phyloP scores from a whole-genome alignment of 192 early-diverging fungal species.

The Tieghemiomyces parasiticus region DNA sequence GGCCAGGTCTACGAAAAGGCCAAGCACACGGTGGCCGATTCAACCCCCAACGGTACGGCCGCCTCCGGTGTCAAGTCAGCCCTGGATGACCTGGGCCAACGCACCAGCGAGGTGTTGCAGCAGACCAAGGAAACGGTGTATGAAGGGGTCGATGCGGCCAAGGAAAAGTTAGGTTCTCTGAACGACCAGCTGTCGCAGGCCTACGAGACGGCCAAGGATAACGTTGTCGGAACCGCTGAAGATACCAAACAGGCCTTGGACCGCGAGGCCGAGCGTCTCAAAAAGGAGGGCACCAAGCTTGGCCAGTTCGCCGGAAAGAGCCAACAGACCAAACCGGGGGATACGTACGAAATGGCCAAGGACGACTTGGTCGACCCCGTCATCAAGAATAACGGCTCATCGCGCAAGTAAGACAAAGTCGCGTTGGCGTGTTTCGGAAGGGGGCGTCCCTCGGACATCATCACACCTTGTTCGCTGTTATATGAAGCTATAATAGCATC shows the following conservation, averaged over 20 bases:
- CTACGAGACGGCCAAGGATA: not conserved
- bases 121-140: too few relatives aligned
- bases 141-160: not conserved
- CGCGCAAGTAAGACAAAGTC: too few relatives aligned
- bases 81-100: too few relatives aligned
- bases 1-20: too few relatives aligned
- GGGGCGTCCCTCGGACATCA: too few relatives aligned
- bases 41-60: too few relatives aligned
- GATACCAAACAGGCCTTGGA: not conserved
- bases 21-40: not conserved
- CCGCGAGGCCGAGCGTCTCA: not conserved
- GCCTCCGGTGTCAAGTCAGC: too few relatives aligned
- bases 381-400: too few relatives aligned
- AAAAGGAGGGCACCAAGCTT: not conserved
- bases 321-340: not conserved
- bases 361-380: not conserved
- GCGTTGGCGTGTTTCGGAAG: too few relatives aligned
- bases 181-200: not conserved
- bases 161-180: not conserved
- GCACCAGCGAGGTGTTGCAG: too few relatives aligned
- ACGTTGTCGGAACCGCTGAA: not conserved
- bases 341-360: not conserved
- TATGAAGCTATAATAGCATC: too few relatives aligned
- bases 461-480: too few relatives aligned
- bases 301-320: not conserved